Evolutionary conservation across 2,329 filamentous ascomycete species (phyloP).

Genomic region (Aspergillus flavus): DNA sequence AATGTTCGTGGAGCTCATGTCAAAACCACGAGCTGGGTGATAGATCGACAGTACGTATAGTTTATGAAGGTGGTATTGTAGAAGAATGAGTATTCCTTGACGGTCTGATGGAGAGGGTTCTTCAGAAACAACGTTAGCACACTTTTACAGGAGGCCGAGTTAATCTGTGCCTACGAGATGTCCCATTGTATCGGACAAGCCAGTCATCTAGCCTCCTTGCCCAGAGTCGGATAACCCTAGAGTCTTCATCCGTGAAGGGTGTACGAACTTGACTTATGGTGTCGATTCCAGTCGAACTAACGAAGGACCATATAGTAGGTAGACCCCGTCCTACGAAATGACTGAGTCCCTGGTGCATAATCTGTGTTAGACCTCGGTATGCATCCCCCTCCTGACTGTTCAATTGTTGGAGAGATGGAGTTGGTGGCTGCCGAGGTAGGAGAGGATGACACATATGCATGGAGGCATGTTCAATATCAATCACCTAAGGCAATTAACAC

Average conservation of each 20-base stretch:
- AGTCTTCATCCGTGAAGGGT: constrained; percentile 30
- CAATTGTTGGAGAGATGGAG: constrained; percentile 20
- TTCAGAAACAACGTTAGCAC: not conserved
- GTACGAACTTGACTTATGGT: constrained; percentile 13
- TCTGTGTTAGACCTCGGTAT: constrained; percentile 31
- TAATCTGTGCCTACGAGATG: constrained; percentile 23
- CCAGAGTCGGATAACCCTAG: constrained; percentile 32
- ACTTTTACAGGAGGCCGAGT: not conserved
- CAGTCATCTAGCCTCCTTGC: constrained; percentile 32
- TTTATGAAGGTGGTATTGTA: constrained; percentile 36
- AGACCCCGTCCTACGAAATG: constrained; percentile 33
- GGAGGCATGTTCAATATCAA: constrained; percentile 35
- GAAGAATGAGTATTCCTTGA: constrained; percentile 32
- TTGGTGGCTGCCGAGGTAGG: constrained; percentile 28
- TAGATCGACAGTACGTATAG: constrained; percentile 35
- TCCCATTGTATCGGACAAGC: constrained; percentile 32
- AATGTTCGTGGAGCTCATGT: constrained; percentile 31
- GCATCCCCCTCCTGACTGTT: constrained; percentile 27
- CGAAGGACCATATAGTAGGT: constrained; percentile 33
- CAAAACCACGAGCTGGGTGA: constrained; percentile 32
- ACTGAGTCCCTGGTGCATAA: constrained; percentile 34
- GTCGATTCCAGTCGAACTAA: constrained; percentile 23
- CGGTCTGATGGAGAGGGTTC: constrained; percentile 26
- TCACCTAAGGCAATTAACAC: constrained; percentile 19
- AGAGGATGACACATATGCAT: constrained; percentile 36